Evolutionary conservation across 2,329 filamentous ascomycete species (phyloP).

Genomic region (Colletotrichum paranaense): DNA sequence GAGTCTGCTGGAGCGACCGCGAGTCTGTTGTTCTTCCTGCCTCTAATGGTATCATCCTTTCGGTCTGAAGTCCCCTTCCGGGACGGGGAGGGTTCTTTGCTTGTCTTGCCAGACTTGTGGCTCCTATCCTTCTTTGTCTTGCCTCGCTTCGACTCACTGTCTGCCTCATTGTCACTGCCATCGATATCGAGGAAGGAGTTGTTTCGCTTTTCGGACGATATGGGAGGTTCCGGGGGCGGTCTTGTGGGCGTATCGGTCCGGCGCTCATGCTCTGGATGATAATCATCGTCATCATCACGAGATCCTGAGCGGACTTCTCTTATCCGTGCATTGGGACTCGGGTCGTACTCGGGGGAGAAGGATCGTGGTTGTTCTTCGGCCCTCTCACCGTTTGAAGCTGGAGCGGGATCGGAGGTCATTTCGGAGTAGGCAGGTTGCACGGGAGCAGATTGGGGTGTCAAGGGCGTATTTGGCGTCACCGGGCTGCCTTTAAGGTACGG

Average conservation of each 20-base stretch:
- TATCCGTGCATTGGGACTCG: slow-evolving; percentile 77
- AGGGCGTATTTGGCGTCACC: slow-evolving; percentile 31
- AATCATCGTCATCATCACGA: slow-evolving; percentile 38
- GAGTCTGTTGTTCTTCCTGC: slow-evolving; percentile 33
- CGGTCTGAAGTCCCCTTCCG: not conserved
- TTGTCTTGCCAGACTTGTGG: slow-evolving; percentile 15
- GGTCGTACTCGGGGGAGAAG: slow-evolving; percentile 82
- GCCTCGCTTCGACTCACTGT: slow-evolving; percentile 40
- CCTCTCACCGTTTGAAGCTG: slow-evolving; percentile 6
- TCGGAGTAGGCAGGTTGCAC: slow-evolving; percentile 15
- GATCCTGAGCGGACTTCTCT: slow-evolving; percentile 67
- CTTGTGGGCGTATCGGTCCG: slow-evolving; percentile 50
- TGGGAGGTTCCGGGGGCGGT: slow-evolving; percentile 46
- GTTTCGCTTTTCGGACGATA: slow-evolving; percentile 47
- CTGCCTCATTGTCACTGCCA: slow-evolving; percentile 59
- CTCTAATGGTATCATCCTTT: slow-evolving; percentile 27
- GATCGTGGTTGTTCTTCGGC: slow-evolving; percentile 59
- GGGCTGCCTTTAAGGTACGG: slow-evolving; percentile 72
- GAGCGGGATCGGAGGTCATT: slow-evolving; percentile 14
- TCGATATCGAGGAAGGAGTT: slow-evolving; percentile 65
- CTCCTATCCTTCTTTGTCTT: slow-evolving; percentile 19
- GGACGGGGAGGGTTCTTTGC: slow-evolving; percentile 23
- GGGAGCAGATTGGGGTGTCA: slow-evolving; percentile 16
- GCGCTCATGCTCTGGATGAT: slow-evolving; percentile 14
- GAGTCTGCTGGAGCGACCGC: slow-evolving; percentile 44